Evolutionary conservation across 176 grass and related monocot species (phyloP).

Genomic region (Carex myosuroides): DNA sequence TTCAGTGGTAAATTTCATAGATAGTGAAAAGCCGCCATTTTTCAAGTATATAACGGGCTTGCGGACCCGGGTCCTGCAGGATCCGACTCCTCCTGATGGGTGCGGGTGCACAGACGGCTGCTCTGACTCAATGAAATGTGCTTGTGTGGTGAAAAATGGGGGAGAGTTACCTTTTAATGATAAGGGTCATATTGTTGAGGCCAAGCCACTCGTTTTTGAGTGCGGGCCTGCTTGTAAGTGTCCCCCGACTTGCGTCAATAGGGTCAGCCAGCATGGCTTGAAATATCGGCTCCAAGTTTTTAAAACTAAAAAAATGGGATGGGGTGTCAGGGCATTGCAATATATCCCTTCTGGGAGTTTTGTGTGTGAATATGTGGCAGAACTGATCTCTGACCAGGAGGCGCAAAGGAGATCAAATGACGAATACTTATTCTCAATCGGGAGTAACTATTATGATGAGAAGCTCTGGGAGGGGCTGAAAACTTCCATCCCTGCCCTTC

Average conservation of each 20-base stretch:
- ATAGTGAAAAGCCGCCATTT: conserved; percentile 41
- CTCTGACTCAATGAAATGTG: conserved; percentile 50
- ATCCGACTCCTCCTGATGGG: conserved; percentile 32
- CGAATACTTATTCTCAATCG: conserved; percentile 69
- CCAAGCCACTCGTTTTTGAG: conserved; percentile 76
- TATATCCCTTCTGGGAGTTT: conserved; percentile 70
- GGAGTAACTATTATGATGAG: conserved; percentile 68
- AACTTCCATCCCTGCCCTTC: conserved; percentile 58
- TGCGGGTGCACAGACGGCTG: conserved; percentile 59
- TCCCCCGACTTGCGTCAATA: conserved; percentile 63
- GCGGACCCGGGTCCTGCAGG: conserved; percentile 29
- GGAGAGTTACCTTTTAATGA: conserved; percentile 61
- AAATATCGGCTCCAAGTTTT: conserved; percentile 71
- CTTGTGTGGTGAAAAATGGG: conserved; percentile 70
- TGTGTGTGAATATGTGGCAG: conserved; percentile 80
- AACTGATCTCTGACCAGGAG: conserved; percentile 57
- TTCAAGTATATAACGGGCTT: conserved; percentile 49
- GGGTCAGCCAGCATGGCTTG: conserved; percentile 68
- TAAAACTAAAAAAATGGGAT: conserved; percentile 75
- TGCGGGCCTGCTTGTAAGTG: conserved; percentile 84
- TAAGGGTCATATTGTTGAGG: conserved; percentile 44
- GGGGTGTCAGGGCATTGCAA: conserved; percentile 68
- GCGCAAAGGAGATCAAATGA: conserved; percentile 62
- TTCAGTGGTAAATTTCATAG: conserved; percentile 58
- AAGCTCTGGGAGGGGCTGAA: conserved; percentile 64